Evolutionary conservation across 352 stramenopile genomes (phyloP), one percentile per base, ranked within the genome.

Genomic region (Phytophthora cryptogea): DNA sequence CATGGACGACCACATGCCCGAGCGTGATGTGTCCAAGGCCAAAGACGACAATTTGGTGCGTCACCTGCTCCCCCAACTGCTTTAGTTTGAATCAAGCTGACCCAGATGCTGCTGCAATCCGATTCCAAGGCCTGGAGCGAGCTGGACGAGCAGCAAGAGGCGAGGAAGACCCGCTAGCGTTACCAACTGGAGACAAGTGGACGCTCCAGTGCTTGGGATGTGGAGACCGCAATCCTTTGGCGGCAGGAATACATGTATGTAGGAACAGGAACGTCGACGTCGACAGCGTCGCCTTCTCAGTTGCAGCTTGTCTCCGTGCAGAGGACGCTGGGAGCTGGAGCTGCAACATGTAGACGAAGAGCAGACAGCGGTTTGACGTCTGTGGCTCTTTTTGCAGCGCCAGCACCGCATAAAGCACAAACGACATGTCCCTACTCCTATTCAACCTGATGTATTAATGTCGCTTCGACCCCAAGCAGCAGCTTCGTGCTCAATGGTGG

Each of bases 1-100:
- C 57, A 62, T 92, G 63, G 80, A 92, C 55, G 69, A 80, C 35
- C 75, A 85, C 52, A 83, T 71, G 63, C 79, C 78, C 5, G 67
- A 78, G 41, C 46, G 36, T 14, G 67, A 85, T 45, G 56, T 68
- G 39, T 63, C 66, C 39, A 68, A 70, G 26, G 54, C 61, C 16
- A 65, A 66, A 20, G 55, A 71, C 30, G 80, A 88, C 49, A 54
- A 41, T 44, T 54, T 87, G 66, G 81, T 90, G 50, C 51, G 67
- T 70, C 30, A 28, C 6, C 27, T 36, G n/a, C n/a, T 32, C 10
- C 31, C 20, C 39, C 37, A 59, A 36, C 32, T 54, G 26, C 23
- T 16, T 20, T 3, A 20, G 23, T 20, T 41, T 60, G 20, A 60
- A 58, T 56, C 27, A 43, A 61, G 52, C 32, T 61, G 11, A 71